These are phyloP conservation scores for Pseudopithomyces chartarum DNA, from an alignment of 2,329 filamentous ascomycete species.

Conservation along the genomic window DNA sequence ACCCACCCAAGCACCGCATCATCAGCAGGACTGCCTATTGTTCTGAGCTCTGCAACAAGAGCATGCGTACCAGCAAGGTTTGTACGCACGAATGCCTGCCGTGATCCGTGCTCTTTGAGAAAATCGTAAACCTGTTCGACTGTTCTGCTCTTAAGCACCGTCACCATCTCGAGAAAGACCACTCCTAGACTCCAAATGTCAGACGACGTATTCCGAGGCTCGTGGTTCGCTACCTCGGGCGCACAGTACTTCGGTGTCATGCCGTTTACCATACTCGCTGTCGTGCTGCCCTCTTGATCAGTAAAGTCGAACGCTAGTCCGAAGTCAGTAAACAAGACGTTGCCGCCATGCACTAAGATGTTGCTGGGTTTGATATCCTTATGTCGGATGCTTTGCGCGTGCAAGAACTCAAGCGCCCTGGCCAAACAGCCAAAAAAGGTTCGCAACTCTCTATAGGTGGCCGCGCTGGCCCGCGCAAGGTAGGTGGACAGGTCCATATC, in stretches of 20 bases:
- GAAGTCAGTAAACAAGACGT: constrained; percentile 13
- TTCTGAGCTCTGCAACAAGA: too few relatives aligned
- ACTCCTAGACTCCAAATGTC: background rate
- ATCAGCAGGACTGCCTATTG: too few relatives aligned
- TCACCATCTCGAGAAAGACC: background rate
- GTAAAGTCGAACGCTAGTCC: constrained; percentile 12
- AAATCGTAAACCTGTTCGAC: too few relatives aligned
- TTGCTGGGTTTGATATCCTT: constrained; percentile 17
- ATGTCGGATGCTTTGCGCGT: background rate
- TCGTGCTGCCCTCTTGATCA: background rate
- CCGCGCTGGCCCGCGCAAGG: background rate
- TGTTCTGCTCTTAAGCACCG: too few relatives aligned
- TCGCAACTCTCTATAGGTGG: background rate
- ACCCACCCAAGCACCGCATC: too few relatives aligned
- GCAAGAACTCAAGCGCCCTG: constrained; percentile 20
- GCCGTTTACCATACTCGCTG: background rate
- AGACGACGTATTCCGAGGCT: background rate
- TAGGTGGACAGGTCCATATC: background rate
- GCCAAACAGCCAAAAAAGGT: constrained; percentile 29
- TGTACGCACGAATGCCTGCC: too few relatives aligned
- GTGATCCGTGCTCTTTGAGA: too few relatives aligned
- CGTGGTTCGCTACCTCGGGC: constrained; percentile 10
- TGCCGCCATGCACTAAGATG: background rate
- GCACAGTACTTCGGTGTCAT: constrained; percentile 11
- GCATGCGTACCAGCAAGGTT: too few relatives aligned